phyloP scores from a whole-genome alignment of 1,284 basidiomycete species.

The Rhodofomes roseus region DNA sequence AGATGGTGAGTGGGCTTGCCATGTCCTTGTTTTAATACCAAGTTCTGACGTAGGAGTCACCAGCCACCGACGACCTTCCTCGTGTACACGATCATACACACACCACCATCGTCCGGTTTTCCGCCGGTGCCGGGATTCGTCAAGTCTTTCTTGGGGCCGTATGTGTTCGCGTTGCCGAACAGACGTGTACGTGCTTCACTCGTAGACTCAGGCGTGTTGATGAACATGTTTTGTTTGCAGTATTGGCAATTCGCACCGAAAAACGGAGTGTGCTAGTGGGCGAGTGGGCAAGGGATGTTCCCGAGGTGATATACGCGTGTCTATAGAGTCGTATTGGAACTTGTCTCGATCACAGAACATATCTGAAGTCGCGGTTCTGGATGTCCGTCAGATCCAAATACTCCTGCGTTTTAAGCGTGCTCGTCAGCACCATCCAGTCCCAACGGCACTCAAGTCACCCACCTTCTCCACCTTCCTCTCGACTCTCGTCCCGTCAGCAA shows the following conservation, averaged over 20 bases:
- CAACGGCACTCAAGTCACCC: not conserved
- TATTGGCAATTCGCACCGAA: conserved; percentile 14
- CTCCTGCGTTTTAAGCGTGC: conserved; percentile 27
- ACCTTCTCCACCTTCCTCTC: conserved; percentile 55
- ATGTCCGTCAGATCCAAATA: conserved; percentile 68
- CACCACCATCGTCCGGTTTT: conserved; percentile 12
- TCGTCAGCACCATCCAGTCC: not conserved
- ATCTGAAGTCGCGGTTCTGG: conserved; percentile 62
- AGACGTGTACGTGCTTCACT: conserved; percentile 3
- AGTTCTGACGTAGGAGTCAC: not conserved
- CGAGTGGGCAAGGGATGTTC: no score
- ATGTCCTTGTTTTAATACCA: not conserved
- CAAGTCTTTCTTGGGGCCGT: conserved; percentile 12
- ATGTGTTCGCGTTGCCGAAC: conserved; percentile 10
- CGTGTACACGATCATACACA: conserved; percentile 7
- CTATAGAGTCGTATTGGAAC: not conserved
- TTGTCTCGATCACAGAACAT: conserved; percentile 35
- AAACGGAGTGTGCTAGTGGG: not conserved
- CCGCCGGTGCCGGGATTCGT: conserved; percentile 12
- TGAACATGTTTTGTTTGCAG: not conserved
- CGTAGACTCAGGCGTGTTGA: not conserved
- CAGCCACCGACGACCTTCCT: conserved; percentile 12
- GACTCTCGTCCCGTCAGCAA: conserved; percentile 45
- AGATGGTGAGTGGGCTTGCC: conserved; percentile 2
- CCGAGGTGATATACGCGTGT: no score